phyloP scores from a whole-genome alignment of 345 rosid genomes.

The Populus ilicifolia region DNA sequence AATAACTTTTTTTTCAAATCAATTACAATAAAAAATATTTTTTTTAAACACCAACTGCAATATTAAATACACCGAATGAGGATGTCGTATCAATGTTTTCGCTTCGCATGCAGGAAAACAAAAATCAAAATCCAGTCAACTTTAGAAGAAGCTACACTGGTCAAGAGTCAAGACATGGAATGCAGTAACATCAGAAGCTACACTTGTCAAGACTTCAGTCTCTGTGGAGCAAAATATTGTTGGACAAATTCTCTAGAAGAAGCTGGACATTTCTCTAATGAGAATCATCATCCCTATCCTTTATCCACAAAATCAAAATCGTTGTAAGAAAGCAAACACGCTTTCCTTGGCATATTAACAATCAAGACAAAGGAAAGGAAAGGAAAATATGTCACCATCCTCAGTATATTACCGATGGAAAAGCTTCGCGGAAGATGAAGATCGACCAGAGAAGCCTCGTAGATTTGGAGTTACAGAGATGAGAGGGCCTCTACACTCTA shows the following conservation, averaged over 20 bases:
- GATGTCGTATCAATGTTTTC: too few species aligned
- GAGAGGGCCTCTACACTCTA: conserved; percentile 66
- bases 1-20: too few species aligned
- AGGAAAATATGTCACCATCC: conserved; percentile 29
- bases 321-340: neutral
- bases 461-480: conserved; percentile 88
- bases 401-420: conserved; percentile 59
- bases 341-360: neutral
- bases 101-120: too few species aligned
- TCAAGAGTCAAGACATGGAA: too few species aligned
- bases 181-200: neutral
- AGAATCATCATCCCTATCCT: neutral
- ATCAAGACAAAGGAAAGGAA: neutral
- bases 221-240: neutral
- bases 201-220: neutral
- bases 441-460: conserved; percentile 91
- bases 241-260: neutral
- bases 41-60: too few species aligned
- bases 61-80: too few species aligned
- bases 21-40: too few species aligned
- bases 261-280: neutral
- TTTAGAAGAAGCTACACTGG: too few species aligned
- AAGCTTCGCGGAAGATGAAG: conserved; percentile 71
- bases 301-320: neutral
- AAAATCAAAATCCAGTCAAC: too few species aligned